phyloP scores from a whole-genome alignment of 495 filamentous ascomycete genomes.

The Podospora fimiseda region DNA sequence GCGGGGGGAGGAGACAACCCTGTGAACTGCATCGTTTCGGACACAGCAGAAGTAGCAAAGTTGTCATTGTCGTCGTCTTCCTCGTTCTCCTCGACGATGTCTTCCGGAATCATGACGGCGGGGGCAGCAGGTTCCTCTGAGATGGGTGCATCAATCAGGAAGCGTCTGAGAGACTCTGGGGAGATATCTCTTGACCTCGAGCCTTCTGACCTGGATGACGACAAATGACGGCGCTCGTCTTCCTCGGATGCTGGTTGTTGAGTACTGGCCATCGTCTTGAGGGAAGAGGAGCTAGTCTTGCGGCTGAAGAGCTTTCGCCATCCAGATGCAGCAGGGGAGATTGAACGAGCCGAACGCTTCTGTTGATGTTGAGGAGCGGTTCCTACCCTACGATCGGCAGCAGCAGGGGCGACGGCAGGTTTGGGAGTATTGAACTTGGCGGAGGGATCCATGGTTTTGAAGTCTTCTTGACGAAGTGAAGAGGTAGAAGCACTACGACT shows the following conservation, averaged over 20 bases:
- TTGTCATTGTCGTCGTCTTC: constrained; percentile 49
- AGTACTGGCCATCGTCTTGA: constrained; percentile 11
- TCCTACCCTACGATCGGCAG: constrained; percentile 44
- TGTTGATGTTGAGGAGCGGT: constrained; percentile 49
- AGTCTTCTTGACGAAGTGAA: constrained; percentile 42
- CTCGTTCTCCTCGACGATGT: constrained; percentile 47
- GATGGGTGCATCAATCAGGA: constrained; percentile 30
- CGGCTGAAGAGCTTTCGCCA: constrained; percentile 37
- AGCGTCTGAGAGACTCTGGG: constrained; percentile 41
- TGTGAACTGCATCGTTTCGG: constrained; percentile 37
- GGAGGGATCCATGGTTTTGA: constrained; percentile 69
- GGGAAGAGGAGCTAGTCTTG: constrained; percentile 28
- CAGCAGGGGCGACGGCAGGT: constrained; percentile 45
- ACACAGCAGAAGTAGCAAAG: constrained; percentile 44
- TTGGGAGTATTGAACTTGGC: constrained; percentile 69
- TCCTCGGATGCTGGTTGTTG: constrained; percentile 15
- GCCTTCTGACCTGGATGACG: constrained; percentile 28
- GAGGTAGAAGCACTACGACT: constrained; percentile 47
- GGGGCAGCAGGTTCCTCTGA: constrained; percentile 19
- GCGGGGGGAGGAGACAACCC: constrained; percentile 45
- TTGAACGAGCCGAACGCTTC: constrained; percentile 40
- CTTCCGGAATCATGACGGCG: constrained; percentile 40
- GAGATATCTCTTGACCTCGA: constrained; percentile 41
- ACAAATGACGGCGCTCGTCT: constrained; percentile 17
- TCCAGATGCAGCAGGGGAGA: constrained; percentile 43